A percentile compares a stretch with the other conserved stretches of the same genome.
These are phyloP conservation scores for Pisolithus orientalis DNA, from an alignment of 768 basidiomycete species.

Conservation along the genomic window DNA sequence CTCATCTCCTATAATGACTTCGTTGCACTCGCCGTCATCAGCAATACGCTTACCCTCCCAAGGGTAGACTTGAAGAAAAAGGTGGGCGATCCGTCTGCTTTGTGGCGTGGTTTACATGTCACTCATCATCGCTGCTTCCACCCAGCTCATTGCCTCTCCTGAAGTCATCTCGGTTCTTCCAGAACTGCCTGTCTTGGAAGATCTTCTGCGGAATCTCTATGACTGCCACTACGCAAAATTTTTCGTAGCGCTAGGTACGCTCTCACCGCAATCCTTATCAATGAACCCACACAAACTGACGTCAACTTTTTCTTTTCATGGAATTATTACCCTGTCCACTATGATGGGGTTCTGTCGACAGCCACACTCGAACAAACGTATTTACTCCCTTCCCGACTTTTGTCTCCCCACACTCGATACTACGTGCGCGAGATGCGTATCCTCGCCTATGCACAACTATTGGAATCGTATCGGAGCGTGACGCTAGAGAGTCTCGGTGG, in stretches of 20 bases:
- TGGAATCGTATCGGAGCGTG: too few species aligned
- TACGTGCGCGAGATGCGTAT: too few species aligned
- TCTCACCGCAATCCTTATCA: constrained; percentile 1
- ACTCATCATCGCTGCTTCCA: constrained; percentile 3
- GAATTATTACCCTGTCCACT: too few species aligned
- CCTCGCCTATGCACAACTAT: too few species aligned
- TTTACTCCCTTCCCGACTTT: too few species aligned
- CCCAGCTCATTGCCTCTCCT: constrained; percentile 74
- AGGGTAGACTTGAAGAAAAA: constrained; percentile 90
- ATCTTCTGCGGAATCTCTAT: constrained; percentile 44
- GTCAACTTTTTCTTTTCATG: too few species aligned
- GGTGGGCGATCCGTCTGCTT: constrained; percentile 33
- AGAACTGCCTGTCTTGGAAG: constrained; percentile 49
- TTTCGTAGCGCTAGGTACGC: constrained; percentile 78
- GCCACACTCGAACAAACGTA: too few species aligned
- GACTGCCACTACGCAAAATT: constrained; percentile 91
- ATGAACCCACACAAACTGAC: too few species aligned
- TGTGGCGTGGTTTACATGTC: background rate
- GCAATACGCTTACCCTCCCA: constrained; percentile 68
- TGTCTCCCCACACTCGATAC: too few species aligned
- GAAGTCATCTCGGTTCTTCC: constrained; percentile 85
- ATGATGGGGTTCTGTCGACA: too few species aligned
- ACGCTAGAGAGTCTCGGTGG: too few species aligned
- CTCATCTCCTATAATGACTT: constrained; percentile 86
- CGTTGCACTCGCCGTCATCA: constrained; percentile 66